Evolutionary conservation across 1,284 basidiomycete species (phyloP), one percentile per base, ranked within the genome.

Genomic region (Sporisorium sorghi): DNA sequence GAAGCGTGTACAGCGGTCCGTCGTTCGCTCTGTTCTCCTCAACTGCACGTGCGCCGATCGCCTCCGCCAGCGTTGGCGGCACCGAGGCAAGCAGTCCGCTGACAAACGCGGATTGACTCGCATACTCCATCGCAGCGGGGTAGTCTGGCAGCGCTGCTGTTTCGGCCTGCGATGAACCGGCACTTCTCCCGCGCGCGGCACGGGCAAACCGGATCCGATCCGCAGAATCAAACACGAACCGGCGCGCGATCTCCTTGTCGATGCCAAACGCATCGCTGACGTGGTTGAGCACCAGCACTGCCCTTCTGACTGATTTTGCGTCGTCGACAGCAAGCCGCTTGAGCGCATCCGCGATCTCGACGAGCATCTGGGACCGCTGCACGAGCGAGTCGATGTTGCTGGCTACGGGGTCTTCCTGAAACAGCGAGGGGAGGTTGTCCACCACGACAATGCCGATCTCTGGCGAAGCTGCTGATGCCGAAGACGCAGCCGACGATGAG

Each of bases 191-290:
- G 17, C n/a, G n/a, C 37, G 15, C 6, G 3, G 48, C 32, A 14
- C 42, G 53, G 7, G 37, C 33, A 3, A n/a, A 7, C 5, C 51
- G 53, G 14, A 58, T 33, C n/a, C 50, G 60, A 17, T 57, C 35
- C 5, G 67, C 64, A 2, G 58, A 39, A 21, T 58, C 54, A 9
- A 76, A 62, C 3, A 72, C 65, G 19, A 69, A 68, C 2, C 64
- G 60, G 7, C 57, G 57, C 17, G 72, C 72, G 4, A 69, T 42
- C 6, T 67, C 65, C 32, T 66, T 62, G n/a, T 78, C 77, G 3
- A 48, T 35, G 0, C 66, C 77, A 50, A 81, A 81, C 1, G 76
- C 77, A 24, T 81, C 79, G 33, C 67, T 74, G 15, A 81, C 79
- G 49, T 81, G 79, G 48, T 81, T 81, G 52, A 73, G 40, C 7